phyloP scores from a whole-genome alignment of 345 rosid genomes.

The Iberis pinnata region DNA sequence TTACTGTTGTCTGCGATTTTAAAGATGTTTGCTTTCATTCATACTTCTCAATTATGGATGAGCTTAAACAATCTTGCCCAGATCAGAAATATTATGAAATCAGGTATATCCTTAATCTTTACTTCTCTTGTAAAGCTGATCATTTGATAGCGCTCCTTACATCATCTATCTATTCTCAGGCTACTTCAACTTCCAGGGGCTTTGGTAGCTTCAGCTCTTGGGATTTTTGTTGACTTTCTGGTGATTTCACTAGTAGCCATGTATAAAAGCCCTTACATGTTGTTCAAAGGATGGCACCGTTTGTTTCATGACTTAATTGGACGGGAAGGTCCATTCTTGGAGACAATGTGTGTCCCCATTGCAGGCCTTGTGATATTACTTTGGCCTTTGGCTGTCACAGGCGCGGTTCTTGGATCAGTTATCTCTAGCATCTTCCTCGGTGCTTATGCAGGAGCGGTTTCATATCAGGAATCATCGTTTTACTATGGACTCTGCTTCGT shows the following conservation, averaged over 20 bases:
- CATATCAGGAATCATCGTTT: slow-evolving; percentile 84
- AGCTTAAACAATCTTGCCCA: slow-evolving; percentile 41
- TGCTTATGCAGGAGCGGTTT: slow-evolving; percentile 72
- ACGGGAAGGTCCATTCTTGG: slow-evolving; percentile 96
- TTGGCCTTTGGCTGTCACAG: slow-evolving; percentile 93
- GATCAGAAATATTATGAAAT: slow-evolving; percentile 68
- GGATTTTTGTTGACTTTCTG: slow-evolving; percentile 59
- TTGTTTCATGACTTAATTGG: slow-evolving; percentile 84
- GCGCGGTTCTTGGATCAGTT: slow-evolving; percentile 74
- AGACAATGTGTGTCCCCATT: slow-evolving; percentile 92
- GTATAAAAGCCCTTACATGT: slow-evolving; percentile 85
- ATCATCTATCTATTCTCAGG: slow-evolving; percentile 37
- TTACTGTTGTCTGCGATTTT: slow-evolving; percentile 65
- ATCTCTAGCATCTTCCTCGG: slow-evolving; percentile 76
- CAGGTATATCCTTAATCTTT: slow-evolving; percentile 44
- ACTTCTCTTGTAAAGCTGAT: background rate
- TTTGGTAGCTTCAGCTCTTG: slow-evolving; percentile 51
- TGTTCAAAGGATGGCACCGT: slow-evolving; percentile 93
- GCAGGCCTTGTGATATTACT: slow-evolving; percentile 91
- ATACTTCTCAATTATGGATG: slow-evolving; percentile 70
- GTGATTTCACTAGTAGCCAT: slow-evolving; percentile 62
- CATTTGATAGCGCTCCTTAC: background rate
- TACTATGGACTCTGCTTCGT: slow-evolving; percentile 83
- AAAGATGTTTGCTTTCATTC: slow-evolving; percentile 69
- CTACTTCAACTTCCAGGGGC: slow-evolving; percentile 67